phyloP scores from a whole-genome alignment of 768 basidiomycete species.

The Phlebiopsis gigantea region DNA sequence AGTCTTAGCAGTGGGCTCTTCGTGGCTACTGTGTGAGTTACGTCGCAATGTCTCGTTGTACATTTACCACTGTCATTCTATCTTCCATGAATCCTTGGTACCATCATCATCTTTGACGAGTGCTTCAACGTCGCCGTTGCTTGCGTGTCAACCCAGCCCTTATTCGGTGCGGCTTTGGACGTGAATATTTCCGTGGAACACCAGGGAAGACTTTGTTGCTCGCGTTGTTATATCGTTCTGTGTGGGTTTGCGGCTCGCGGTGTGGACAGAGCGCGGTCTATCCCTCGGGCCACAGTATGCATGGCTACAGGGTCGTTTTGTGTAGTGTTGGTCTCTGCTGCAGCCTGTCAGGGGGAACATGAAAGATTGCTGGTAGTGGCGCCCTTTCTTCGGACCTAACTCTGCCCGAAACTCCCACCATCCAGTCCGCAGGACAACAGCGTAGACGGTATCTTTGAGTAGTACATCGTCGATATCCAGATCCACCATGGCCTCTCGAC shows the following conservation, averaged over 20 bases:
- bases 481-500: constrained; percentile 52
- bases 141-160: too few species aligned
- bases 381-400: constrained; percentile 4
- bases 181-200: too few species aligned
- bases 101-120: too few species aligned
- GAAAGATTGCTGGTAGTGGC: background rate
- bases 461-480: background rate
- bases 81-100: background rate
- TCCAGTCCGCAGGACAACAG: background rate
- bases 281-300: too few species aligned
- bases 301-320: too few species aligned
- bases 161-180: too few species aligned
- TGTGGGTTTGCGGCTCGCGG: too few species aligned
- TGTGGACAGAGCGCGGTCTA: background rate
- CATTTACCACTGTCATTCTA: constrained; percentile 31
- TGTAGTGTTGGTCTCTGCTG: background rate
- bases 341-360: background rate
- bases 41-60: constrained; percentile 93
- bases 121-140: too few species aligned
- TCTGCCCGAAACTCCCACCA: constrained; percentile 7
- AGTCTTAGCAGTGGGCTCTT: constrained; percentile 48
- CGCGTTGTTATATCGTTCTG: too few species aligned
- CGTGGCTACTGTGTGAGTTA: constrained; percentile 61
- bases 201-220: too few species aligned
- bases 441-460: background rate